Evolutionary conservation across 257 asterid genomes (phyloP), one percentile per base, ranked within the genome.

Genomic region (Nicotiana otophora): DNA sequence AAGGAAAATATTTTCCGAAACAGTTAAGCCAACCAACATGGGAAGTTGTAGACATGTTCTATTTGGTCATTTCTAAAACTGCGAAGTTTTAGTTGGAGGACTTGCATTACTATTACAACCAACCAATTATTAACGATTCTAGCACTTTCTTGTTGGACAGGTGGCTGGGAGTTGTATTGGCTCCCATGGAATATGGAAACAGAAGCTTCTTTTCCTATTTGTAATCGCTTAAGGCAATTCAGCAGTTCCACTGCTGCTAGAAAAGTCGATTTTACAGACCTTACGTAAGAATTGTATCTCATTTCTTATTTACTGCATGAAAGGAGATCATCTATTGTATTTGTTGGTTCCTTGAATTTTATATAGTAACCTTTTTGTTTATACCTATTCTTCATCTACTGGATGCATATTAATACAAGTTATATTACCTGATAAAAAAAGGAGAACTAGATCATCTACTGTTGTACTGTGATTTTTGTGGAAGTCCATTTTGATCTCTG

Each of bases 241-340:
- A 88, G 93, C 86, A 88, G 90, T 87, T 88, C 88, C 53, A 81
- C 78, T 54, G 77, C 83, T 11, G 60, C 87, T 66, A 81, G 58
- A 10, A 93, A 88, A 65, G 77, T 90, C 85, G 98, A 96, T 89
- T 90, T 91, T 82, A 94, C 97, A 61, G 98, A 96, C 88, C 98
- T 96, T 53, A 96, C 95, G 99, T 96, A 90, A 91, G 92, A 82
- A 62, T 66, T 58, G 65, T 67, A 1, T 54, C 54, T 62, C 23
- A 20, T 58, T 58, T 42, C 67, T 57, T 15, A 17, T 30, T 20
- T 68, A 68, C 65, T 58, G 17, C 60, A 2, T 70, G 33, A 53
- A 65, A 58, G 63, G 7, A 26, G 70, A 8, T 12, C n/a, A 64
- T 30, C 61, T 19, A 62, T 54, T 70, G 19, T 80, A 48, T 31